Evolutionary conservation across 2,329 filamentous ascomycete species (phyloP).

Genomic region (Parastagonospora avenae): DNA sequence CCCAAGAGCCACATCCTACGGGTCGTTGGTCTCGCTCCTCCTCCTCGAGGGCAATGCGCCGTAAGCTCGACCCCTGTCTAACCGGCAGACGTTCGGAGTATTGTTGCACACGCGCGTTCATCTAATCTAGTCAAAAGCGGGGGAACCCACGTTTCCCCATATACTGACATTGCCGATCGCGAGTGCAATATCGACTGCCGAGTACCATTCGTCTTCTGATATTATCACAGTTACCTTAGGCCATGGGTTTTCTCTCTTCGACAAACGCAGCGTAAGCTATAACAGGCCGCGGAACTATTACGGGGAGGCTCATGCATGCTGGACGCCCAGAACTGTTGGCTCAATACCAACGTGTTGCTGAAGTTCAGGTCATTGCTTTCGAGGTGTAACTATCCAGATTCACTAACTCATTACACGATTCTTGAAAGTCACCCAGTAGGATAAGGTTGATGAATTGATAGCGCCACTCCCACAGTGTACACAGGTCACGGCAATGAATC

Average conservation of each 20-base stretch:
- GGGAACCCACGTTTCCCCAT: conserved; percentile 21
- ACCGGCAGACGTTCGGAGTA: background rate
- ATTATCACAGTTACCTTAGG: conserved; percentile 2
- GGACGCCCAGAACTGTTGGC: too few species aligned
- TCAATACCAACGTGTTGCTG: too few species aligned
- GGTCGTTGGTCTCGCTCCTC: too few species aligned
- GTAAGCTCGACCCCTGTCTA: too few species aligned
- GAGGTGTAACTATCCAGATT: too few species aligned
- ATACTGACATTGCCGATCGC: conserved; percentile 6
- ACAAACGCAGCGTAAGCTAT: too few species aligned
- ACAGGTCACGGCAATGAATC: conserved; percentile 13
- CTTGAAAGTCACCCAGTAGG: background rate
- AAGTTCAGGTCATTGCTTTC: too few species aligned
- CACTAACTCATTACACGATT: background rate
- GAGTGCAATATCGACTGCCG: conserved; percentile 5
- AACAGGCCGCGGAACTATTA: too few species aligned
- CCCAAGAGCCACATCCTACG: too few species aligned
- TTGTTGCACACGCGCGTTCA: conserved; percentile 1
- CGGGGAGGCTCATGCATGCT: too few species aligned
- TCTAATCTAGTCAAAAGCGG: conserved; percentile 13
- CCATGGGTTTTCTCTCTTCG: background rate
- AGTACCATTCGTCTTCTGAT: conserved; percentile 1
- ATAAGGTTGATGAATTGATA: background rate
- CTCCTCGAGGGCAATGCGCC: too few species aligned
- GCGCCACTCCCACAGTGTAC: conserved; percentile 1